A percentile compares a stretch with the other conserved stretches of the same genome.
These are phyloP conservation scores for Sphaerobolus stellatus DNA, from an alignment of 1,284 basidiomycete genomes.

Conservation along the genomic window DNA sequence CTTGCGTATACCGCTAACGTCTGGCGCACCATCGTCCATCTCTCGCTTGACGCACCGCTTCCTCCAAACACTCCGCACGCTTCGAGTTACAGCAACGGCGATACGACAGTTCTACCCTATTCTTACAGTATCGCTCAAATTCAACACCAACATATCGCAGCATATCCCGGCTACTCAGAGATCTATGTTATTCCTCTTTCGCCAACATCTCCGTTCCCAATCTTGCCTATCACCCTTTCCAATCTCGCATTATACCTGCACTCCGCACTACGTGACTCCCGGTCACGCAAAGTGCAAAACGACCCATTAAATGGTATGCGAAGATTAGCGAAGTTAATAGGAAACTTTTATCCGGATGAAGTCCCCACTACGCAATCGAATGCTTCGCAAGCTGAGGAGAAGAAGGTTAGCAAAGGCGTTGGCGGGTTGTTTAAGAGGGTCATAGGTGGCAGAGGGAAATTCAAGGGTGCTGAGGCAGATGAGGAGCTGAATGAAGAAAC, in stretches of 20 bases:
- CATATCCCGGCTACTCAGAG: constrained; percentile 62
- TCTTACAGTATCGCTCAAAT: constrained; percentile 67
- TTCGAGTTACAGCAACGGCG: constrained; percentile 45
- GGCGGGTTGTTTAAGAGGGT: constrained; percentile 58
- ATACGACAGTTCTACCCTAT: constrained; percentile 64
- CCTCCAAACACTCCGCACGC: constrained; percentile 45
- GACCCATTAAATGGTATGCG: constrained; percentile 60
- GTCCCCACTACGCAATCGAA: constrained; percentile 32
- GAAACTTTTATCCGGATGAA: constrained; percentile 53
- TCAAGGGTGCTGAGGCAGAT: too few species aligned
- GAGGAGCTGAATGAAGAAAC: constrained; percentile 66
- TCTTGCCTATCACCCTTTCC: constrained; percentile 70
- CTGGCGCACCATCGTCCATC: constrained; percentile 73
- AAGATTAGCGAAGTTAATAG: constrained; percentile 65
- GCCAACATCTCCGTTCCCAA: constrained; percentile 57
- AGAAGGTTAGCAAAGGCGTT: constrained; percentile 38
- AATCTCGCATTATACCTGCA: constrained; percentile 72
- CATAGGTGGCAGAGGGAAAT: constrained; percentile 45
- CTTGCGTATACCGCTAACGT: constrained; percentile 53
- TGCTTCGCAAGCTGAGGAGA: constrained; percentile 28
- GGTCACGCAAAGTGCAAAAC: constrained; percentile 45
- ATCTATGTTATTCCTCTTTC: constrained; percentile 68
- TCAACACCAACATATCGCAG: constrained; percentile 58
- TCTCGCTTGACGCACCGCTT: constrained; percentile 66
- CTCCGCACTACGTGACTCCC: constrained; percentile 62